Conservation (phyloP, 805 yeast genomes). For the Kazachstania martiniae region DNA sequence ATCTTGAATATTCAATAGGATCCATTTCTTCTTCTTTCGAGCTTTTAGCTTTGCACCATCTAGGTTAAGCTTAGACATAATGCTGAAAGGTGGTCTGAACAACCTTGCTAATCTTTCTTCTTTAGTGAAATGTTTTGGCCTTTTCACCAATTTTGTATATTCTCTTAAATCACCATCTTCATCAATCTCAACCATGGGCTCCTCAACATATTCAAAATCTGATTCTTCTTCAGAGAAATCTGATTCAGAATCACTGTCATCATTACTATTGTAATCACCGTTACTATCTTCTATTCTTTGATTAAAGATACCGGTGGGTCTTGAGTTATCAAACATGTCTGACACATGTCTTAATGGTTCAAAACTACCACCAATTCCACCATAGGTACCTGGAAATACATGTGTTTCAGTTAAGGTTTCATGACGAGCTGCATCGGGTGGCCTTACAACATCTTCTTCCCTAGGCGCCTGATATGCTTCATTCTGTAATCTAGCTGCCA, state of each 20-base stretch:
- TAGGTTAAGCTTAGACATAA: constrained; percentile 58
- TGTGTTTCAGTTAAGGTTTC: constrained; percentile 52
- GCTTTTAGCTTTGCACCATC: constrained; percentile 67
- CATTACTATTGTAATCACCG: constrained; percentile 8
- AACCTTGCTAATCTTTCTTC: constrained; percentile 60
- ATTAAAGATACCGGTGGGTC: constrained; percentile 29
- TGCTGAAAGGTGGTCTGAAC: constrained; percentile 89
- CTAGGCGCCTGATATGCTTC: constrained; percentile 42
- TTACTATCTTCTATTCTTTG: constrained; percentile 22
- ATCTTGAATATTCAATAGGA: constrained; percentile 82
- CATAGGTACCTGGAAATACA: constrained; percentile 28
- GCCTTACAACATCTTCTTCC: constrained; percentile 43
- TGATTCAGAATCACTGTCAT: constrained; percentile 29
- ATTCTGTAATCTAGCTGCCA: constrained; percentile 53
- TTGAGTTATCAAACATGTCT: constrained; percentile 27
- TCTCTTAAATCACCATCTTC: constrained; percentile 30
- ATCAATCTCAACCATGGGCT: constrained; percentile 23
- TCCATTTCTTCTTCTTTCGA: constrained; percentile 54
- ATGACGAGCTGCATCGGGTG: constrained; percentile 56
- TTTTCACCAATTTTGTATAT: constrained; percentile 20
- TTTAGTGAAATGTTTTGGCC: constrained; percentile 17
- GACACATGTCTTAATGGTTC: constrained; percentile 15
- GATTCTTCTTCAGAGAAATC: constrained; percentile 30
- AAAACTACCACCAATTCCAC: constrained; percentile 31
- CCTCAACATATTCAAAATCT: constrained; percentile 25